A percentile compares a stretch with the other conserved stretches of the same genome.
These are phyloP conservation scores for Cydonia oblonga DNA, from an alignment of 331 rosid species.

Conservation along the genomic window DNA sequence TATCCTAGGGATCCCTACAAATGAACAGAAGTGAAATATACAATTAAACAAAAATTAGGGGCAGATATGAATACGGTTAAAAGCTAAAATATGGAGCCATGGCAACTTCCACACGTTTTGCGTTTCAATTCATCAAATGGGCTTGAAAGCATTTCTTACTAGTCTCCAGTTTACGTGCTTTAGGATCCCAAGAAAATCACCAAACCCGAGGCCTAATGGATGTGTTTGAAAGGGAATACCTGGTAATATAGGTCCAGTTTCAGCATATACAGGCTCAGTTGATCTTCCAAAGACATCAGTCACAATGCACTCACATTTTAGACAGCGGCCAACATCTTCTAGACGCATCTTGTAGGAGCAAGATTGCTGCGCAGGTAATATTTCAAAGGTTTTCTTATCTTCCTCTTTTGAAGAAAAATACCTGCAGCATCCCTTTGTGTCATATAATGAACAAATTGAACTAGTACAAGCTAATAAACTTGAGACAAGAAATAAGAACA, in stretches of 20 bases:
- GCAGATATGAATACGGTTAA: not conserved
- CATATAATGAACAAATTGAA: slow-evolving; percentile 3
- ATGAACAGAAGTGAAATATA: slow-evolving; percentile 3
- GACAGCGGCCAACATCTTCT: slow-evolving; percentile 61
- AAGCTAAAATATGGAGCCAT: not conserved
- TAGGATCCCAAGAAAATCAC: not conserved
- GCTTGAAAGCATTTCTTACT: not conserved
- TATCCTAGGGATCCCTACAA: slow-evolving; percentile 70
- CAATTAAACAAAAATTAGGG: not conserved
- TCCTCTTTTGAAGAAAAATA: slow-evolving; percentile 49
- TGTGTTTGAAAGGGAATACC: slow-evolving; percentile 30
- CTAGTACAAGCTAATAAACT: slow-evolving; percentile 1
- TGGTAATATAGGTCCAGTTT: slow-evolving; percentile 57
- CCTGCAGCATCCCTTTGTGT: slow-evolving; percentile 41
- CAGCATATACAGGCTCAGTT: slow-evolving; percentile 51
- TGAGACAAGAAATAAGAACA: not conserved
- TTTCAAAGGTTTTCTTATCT: slow-evolving; percentile 47
- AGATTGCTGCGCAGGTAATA: slow-evolving; percentile 55
- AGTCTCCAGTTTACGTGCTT: not conserved
- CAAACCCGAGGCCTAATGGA: not conserved
- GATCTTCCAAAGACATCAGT: slow-evolving; percentile 90
- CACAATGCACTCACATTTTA: slow-evolving; percentile 85
- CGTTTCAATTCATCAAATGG: not conserved
- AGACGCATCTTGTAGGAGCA: slow-evolving; percentile 78
- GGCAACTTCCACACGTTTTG: not conserved